Evolutionary conservation across 192 early-diverging fungal species (phyloP).

Genomic region (Coemansia sp.): DNA sequence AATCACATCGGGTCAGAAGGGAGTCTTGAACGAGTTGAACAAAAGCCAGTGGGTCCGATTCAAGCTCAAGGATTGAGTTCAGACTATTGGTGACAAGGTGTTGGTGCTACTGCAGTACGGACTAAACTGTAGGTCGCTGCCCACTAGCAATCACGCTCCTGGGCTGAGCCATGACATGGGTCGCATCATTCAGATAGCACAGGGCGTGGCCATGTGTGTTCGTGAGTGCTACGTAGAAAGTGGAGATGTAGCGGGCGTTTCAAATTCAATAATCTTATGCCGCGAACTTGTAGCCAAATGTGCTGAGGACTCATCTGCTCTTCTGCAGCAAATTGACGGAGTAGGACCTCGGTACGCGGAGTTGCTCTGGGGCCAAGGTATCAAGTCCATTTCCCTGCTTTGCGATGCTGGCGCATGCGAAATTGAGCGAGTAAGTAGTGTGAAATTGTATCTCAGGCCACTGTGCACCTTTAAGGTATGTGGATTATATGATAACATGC

Average conservation of each 20-base stretch:
- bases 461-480: neutral
- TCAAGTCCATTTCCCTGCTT: conserved; percentile 54
- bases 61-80: conserved; percentile 11
- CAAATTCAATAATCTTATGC: conserved; percentile 17
- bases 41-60: conserved; percentile 18
- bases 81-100: conserved; percentile 27
- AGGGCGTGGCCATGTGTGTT: conserved; percentile 28
- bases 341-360: conserved; percentile 60
- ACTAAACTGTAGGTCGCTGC: conserved; percentile 21
- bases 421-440: conserved; percentile 53
- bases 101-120: conserved; percentile 45
- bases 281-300: conserved; percentile 50
- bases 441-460: neutral
- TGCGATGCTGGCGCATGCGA: conserved; percentile 37
- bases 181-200: conserved; percentile 21
- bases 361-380: conserved; percentile 51
- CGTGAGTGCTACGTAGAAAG: conserved; percentile 25
- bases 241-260: conserved; percentile 12
- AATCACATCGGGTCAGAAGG: conserved; percentile 41
- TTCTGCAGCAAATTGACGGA: conserved; percentile 63
- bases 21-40: conserved; percentile 42
- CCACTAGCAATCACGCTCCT: conserved; percentile 24
- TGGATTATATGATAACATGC: neutral
- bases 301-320: conserved; percentile 51
- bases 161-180: conserved; percentile 35